These are phyloP conservation scores for Botrytis fabae DNA, from an alignment of 2,329 filamentous ascomycete species.

Conservation along the genomic window DNA sequence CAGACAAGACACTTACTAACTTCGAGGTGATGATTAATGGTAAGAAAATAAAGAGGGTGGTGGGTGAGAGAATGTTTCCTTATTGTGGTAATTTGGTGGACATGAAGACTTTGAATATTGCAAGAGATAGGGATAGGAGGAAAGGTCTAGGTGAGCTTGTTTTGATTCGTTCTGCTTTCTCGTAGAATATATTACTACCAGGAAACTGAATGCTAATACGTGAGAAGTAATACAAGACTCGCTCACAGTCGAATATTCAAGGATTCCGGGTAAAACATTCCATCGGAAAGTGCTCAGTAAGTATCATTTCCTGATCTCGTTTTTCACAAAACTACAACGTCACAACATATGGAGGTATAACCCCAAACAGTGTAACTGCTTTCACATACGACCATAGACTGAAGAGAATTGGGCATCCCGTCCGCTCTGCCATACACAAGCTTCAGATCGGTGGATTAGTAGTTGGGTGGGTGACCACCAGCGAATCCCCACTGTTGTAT, in stretches of 20 bases:
- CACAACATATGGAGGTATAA: not conserved
- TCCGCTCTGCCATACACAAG: slow-evolving; percentile 24
- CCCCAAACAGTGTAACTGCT: fast-evolving
- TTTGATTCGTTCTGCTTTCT: not conserved
- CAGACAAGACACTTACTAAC: slow-evolving; percentile 79
- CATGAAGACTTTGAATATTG: slow-evolving; percentile 70
- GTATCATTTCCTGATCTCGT: slow-evolving; percentile 31
- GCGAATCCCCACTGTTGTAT: slow-evolving; percentile 21
- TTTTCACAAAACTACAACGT: not conserved
- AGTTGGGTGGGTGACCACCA: slow-evolving; percentile 22
- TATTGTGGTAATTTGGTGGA: slow-evolving; percentile 86
- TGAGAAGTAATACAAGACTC: slow-evolving; percentile 61
- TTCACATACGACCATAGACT: slow-evolving; percentile 22
- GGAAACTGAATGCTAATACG: not conserved
- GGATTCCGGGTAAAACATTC: slow-evolving; percentile 73
- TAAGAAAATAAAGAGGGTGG: slow-evolving; percentile 51
- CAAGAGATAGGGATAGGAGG: slow-evolving; percentile 62
- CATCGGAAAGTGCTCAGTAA: slow-evolving; percentile 74
- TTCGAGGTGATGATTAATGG: slow-evolving; percentile 67
- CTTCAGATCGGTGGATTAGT: slow-evolving; percentile 21
- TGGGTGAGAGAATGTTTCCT: slow-evolving; percentile 61
- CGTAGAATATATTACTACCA: not conserved
- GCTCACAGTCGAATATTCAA: slow-evolving; percentile 75
- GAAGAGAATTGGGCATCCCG: slow-evolving; percentile 21
- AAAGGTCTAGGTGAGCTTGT: slow-evolving; percentile 51